Evolutionary conservation across 352 stramenopile genomes (phyloP), one percentile per base, ranked within the genome.

Genomic region (Phytophthora nicotianae): DNA sequence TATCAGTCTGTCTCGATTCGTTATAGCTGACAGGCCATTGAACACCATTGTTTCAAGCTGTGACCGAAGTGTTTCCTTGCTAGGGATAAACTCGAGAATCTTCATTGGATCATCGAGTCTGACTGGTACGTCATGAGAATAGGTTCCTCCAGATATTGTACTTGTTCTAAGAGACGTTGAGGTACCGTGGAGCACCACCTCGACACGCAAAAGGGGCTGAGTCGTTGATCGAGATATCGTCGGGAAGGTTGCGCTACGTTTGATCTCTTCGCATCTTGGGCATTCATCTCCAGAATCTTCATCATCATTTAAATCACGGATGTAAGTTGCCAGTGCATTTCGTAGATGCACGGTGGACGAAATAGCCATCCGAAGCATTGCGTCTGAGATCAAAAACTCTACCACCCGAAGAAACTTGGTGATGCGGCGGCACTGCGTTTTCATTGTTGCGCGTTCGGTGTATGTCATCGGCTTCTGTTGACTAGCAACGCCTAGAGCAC

Each of bases 361-460:
- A 11, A 96, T 87, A 7, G 83, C 86, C 33, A 97, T 77, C 9
- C 64, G 72, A 47, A 96, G 50, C 17, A 96, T 46, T 3, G 89
- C 83, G 66, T 94, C 83, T 6, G 83, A 85, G 16, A 98, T 73
- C 24, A 93, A 64, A 61, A 98, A 97, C 65, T 98, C 93, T 4
- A 98, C 86, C 8, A 98, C 72, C 1, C 91, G 86, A 2, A 98
- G 74, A 56, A 98, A 98, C 38, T 93, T 91, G 8, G 85, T 97
- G 38, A 98, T 70, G 11, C 89, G 87, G n/a, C 89, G 80, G 66
- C 94, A 98, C 60, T 98, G 90, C 0, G 84, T 92, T 13, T 89
- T 84, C 73, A 98, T 91, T 0, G 86, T 91, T 5, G 94, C 92
- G 3, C 93, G 81, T 52, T 98, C 93, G n/a, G 96, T 98, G 65